Conservation (phyloP, 2,329 filamentous ascomycete genomes). For the Aspergillus glaucus region DNA sequence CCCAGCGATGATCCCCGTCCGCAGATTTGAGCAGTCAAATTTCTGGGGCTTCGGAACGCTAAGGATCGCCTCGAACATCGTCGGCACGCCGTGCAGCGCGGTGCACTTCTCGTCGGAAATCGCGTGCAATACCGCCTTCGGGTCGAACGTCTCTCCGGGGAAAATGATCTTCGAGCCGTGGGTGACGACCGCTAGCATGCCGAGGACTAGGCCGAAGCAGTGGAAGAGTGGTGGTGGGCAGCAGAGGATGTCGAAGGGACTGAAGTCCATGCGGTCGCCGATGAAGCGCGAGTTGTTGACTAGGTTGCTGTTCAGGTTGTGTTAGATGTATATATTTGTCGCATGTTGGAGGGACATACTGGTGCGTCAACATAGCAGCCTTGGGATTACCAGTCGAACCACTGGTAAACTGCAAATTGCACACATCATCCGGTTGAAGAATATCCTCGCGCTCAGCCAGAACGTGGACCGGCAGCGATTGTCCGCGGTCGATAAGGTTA, state of each 20-base stretch:
- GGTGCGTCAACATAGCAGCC: conserved; percentile 67
- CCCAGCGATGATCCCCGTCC: conserved; percentile 74
- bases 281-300: conserved; percentile 64
- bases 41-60: conserved; percentile 41
- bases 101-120: conserved; percentile 64
- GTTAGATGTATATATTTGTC: neutral
- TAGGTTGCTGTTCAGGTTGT: conserved; percentile 26
- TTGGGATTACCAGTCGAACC: conserved; percentile 70
- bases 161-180: conserved; percentile 73
- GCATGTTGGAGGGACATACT: conserved; percentile 37
- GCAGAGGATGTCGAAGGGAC: conserved; percentile 62
- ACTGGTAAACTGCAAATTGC: conserved; percentile 68
- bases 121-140: conserved; percentile 58
- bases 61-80: conserved; percentile 70
- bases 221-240: conserved; percentile 81
- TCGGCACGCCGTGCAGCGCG: conserved; percentile 72
- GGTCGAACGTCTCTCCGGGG: conserved; percentile 67
- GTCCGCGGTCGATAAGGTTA: conserved; percentile 50
- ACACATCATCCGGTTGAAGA: conserved; percentile 60
- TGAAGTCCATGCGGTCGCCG: conserved; percentile 67
- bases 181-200: conserved; percentile 64
- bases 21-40: conserved; percentile 49
- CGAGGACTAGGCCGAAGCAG: conserved; percentile 75
- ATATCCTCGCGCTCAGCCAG: conserved; percentile 50
- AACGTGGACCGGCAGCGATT: conserved; percentile 43